Evolutionary conservation across 2,329 filamentous ascomycete species (phyloP).

Genomic region (Chrysosporium queenslandicum): DNA sequence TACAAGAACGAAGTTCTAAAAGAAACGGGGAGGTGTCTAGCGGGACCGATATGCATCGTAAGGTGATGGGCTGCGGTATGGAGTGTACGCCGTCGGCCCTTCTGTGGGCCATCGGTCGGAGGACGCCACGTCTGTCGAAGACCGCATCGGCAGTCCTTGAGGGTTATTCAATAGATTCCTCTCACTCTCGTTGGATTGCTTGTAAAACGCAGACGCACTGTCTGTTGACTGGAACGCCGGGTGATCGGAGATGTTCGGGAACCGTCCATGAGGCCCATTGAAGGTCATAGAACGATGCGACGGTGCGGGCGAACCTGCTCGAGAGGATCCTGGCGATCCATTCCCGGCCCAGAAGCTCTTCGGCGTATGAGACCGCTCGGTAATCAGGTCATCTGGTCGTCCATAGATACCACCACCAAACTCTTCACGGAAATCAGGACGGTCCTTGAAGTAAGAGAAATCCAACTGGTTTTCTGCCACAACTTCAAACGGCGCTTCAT

Average conservation of each 20-base stretch:
- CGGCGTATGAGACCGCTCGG: constrained; percentile 37
- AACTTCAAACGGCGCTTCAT: constrained; percentile 70
- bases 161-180: constrained; percentile 30
- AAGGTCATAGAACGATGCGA: constrained; percentile 22
- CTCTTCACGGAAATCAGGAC: constrained; percentile 76
- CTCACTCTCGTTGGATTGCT: constrained; percentile 33
- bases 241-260: constrained; percentile 24
- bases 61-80: constrained; percentile 14
- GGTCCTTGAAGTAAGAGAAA: constrained; percentile 84
- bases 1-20: not conserved
- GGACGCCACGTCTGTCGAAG: constrained; percentile 17
- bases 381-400: constrained; percentile 37
- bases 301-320: constrained; percentile 33
- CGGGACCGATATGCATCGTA: constrained; percentile 17
- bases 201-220: constrained; percentile 25
- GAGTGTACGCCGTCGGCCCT: constrained; percentile 1
- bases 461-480: constrained; percentile 79
- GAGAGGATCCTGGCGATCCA: constrained; percentile 33
- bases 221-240: constrained; percentile 31
- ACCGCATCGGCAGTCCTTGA: constrained; percentile 23
- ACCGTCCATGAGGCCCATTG: constrained; percentile 19
- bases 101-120: constrained; percentile 30
- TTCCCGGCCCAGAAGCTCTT: constrained; percentile 25
- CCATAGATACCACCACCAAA: constrained; percentile 61
- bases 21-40: constrained; percentile 5